Evolutionary conservation across 768 basidiomycete genomes (phyloP), one percentile per base, ranked within the genome.

Genomic region (Fistulinella prunicolor): DNA sequence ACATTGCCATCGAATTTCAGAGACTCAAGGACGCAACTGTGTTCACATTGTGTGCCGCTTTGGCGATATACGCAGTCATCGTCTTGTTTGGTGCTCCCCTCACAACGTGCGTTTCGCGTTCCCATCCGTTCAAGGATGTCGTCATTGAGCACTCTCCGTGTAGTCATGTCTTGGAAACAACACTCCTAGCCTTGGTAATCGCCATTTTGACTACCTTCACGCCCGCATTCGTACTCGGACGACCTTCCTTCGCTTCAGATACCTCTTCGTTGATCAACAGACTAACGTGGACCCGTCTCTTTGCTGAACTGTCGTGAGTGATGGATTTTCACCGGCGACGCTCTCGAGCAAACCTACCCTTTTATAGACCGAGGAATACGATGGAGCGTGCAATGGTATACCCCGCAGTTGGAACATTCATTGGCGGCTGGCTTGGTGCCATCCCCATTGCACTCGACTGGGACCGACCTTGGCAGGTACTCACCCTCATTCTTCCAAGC

Each of bases 401-500:
- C 58, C 90, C 95, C 14, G 78, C 80, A 10, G 59, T 85, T 21
- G 90, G 90, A 34, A 72, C 88, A 0, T 54, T 87, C 36, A 23
- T 84, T 17, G 95, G 94, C 6, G 75, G 79, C 37, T 96, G 93
- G 94, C 29, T 78, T 13, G 94, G 93, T 14, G 81, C 79, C 9
- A 73, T 94, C 38, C 89, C 92, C 2, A 85, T 94, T 38, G 88
- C 91, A 0, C 80, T 98, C 16, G 95, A 98, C 68, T 98, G 95
- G 95, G 94, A 94, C 61, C 79, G 92, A 30, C 91, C 94, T 7
- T 97, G 94, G 94, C 95, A 97, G 86, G 93, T 89, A 44, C n/a
- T 50, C n/a, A 45, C 32, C 43, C 44, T 51, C 55, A 4, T 32
- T 36, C 32, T 36, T 8, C 21, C 42, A 6, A 29, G 20, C 12